Base-by-base conservation (phyloP, 805 yeast genomes). In the Candida sonorensis region DNA sequence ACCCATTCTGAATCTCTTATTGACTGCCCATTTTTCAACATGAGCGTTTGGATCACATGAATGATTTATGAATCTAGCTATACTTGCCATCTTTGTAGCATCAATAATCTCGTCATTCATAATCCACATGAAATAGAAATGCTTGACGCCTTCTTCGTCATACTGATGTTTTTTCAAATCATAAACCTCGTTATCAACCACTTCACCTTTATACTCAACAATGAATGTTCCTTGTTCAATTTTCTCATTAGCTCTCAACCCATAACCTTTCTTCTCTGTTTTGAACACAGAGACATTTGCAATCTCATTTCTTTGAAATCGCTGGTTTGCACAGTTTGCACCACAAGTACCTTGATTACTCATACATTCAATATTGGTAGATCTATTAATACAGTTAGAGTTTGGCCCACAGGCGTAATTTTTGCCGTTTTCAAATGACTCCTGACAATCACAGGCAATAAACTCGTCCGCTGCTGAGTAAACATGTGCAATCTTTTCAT, bases 1-100 rank as follows among this genome's bases (percentile, higher is more conserved):
- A 18, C 97, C 98, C 97, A 92, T 92, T 43, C 86, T 70, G 36
- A 86, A 66, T 53, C 85, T 81, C 38, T 82, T 84, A 18, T 87
- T 87, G 10, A 90, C 97, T 12, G 88, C 92, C 98, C 98, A 90
- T 62, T 90, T 90, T 57, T 90, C 96, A 26, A 90, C 95, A 48
- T 74, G 85, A 15, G 95, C 90, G 56, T 92, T 92, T 10, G 98
- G 98, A 48, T 75, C 78, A 57, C 98, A 90, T 14, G 95, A 85
- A 59, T 90, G 98, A 58, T 90, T 90, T 53, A 92, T 82, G 61
- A 88, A 92, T 36, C 98, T 68, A 2, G 95, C 96, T 35, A 90
- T 59, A 13, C 86, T 75, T 7, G 97, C 98, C 60, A 75, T 81
- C 30, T 69, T 69, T 2, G 97, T 90, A 29, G 98, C 98, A 58